These are phyloP conservation scores for Chrysanthemum lavandulifolium DNA, from an alignment of 129 eudicot genomes.

Conservation along the genomic window DNA sequence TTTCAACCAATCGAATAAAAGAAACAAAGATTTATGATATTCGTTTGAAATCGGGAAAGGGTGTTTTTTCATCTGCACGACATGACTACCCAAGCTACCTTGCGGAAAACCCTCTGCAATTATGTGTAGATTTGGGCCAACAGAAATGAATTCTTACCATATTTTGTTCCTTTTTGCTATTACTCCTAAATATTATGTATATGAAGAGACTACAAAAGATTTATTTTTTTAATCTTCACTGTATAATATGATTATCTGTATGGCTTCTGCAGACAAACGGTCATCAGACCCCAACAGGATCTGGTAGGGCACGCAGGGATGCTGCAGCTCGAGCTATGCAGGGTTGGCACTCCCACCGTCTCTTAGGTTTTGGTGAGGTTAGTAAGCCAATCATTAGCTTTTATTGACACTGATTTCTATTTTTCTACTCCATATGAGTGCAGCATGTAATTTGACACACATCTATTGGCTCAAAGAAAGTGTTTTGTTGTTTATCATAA, in stretches of 20 bases:
- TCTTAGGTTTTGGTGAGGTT: conserved; percentile 68
- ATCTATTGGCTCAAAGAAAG: neutral
- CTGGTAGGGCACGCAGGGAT: conserved; percentile 94
- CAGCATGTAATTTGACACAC: conserved; percentile 9
- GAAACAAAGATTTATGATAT: neutral
- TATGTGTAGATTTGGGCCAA: too few relatives aligned
- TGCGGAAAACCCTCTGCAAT: too few relatives aligned
- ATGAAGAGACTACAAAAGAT: neutral
- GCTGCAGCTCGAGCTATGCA: conserved; percentile 99
- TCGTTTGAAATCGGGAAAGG: too few relatives aligned
- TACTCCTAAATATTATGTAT: neutral
- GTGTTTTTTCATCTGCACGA: too few relatives aligned
- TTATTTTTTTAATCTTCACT: neutral
- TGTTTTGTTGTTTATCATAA: neutral
- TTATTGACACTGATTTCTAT: neutral
- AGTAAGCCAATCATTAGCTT: conserved; percentile 52
- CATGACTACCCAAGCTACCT: too few relatives aligned
- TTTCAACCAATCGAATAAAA: neutral
- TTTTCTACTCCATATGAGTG: neutral
- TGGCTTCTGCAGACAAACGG: conserved; percentile 56
- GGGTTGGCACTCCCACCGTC: conserved; percentile 92
- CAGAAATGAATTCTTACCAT: too few relatives aligned
- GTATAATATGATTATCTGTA: conserved; percentile 2
- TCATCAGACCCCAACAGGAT: conserved; percentile 68
- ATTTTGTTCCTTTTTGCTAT: neutral